Conservation (phyloP, 2,329 filamentous ascomycete species). For the Aspergillus intermedius region DNA sequence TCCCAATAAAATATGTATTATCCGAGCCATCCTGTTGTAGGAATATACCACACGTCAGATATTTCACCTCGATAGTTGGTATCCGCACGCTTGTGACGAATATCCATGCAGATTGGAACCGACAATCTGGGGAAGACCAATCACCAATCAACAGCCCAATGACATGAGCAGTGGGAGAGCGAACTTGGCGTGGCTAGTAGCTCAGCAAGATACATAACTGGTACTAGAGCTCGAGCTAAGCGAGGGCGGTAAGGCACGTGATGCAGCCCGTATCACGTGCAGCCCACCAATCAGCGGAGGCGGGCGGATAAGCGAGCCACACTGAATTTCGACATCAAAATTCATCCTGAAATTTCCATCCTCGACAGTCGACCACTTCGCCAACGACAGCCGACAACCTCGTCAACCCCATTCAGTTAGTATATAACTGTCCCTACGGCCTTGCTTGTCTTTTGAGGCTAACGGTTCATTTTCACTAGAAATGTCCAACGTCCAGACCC, state of each 20-base stretch:
- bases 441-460: not conserved
- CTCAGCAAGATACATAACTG: too few species aligned
- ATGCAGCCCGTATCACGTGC: not conserved
- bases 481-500: constrained; percentile 58
- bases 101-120: too few species aligned
- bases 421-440: constrained; percentile 3
- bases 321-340: constrained; percentile 30
- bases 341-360: constrained; percentile 20
- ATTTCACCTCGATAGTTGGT: too few species aligned
- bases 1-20: too few species aligned
- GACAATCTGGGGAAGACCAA: too few species aligned
- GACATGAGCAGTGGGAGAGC: too few species aligned
- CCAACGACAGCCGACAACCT: constrained; percentile 31
- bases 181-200: too few species aligned
- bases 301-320: constrained; percentile 32
- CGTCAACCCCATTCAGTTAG: constrained; percentile 30
- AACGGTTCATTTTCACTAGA: constrained; percentile 34
- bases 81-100: too few species aligned
- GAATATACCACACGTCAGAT: too few species aligned
- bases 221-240: too few species aligned
- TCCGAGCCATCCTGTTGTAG: too few species aligned
- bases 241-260: constrained; percentile 2
- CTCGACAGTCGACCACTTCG: constrained; percentile 29
- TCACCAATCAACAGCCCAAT: too few species aligned
- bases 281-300: constrained; percentile 21